Base-by-base conservation (phyloP, 2,329 filamentous ascomycete genomes). In the Hymenoscyphus linearis region DNA sequence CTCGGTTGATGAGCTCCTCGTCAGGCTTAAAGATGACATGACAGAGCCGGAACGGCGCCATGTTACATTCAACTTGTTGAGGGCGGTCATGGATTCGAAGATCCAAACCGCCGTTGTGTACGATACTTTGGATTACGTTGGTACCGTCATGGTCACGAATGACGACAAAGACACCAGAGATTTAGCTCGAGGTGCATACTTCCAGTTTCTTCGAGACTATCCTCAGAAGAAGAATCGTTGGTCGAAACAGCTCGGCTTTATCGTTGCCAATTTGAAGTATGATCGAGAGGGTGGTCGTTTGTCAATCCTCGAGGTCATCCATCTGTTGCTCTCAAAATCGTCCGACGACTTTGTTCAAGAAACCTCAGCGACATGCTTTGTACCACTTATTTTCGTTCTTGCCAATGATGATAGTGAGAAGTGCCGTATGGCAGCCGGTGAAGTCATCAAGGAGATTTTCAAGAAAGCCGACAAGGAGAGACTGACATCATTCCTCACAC, bases 171-270 rank as follows among this genome's bases (percentile, higher is more conserved):
- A 89, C 66, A 93, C 93, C 2, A 85, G 95, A 58, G 91, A 97
- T 73, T 80, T 96, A 40, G 93, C 93, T 14, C 84, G 95, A 60
- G 91, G 91, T 22, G 89, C 91, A 14, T 99, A 96, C 75, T 89
- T 96, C 74, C 91, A 97, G 67, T 99, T 99, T 76, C 79, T 99
- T 60, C 85, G 93, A 66, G 92, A 97, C 59, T 99, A 97, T 71
- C 93, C 95, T 0, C 95, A 98, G 73, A 91, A 89, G 70, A 93
- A 92, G 75, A 89, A 86, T 65, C 84, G 95, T 14, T 96, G 95
- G 87, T 83, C 85, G 44, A 96, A 96, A 73, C 93, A 98, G 72
- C 82, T 97, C 57, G 85, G 83, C 60, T 99, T 98, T 72, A 81
- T 99, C 55, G 84, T 96, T 56, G 90, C 90, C 69, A 99, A 99